Base-by-base conservation (phyloP, 495 filamentous ascomycete genomes). In the Oleoguttula mirabilis region DNA sequence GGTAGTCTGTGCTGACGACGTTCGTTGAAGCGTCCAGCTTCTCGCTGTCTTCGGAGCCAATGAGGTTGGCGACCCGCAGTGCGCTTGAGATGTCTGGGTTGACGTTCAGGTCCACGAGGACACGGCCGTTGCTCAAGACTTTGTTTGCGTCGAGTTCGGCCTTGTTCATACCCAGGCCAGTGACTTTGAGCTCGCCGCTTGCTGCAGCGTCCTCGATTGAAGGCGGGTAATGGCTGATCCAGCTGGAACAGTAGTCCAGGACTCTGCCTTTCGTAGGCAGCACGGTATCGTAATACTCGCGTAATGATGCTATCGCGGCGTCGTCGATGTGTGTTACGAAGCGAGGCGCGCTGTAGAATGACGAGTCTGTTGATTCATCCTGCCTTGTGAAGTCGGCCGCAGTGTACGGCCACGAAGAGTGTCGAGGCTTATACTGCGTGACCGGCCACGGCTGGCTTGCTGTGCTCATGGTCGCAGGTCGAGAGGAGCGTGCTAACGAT, bases 271-370 rank as follows among this genome's bases (percentile, higher is more conserved):
- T 38, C 5, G 32, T 22, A 7, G 64, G 63, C 2, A 67, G 46
- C 0, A 20, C 43, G 0, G 14, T 10, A 10, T 35, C 41, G 41
- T 68, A 69, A 49, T 71, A 71, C 7, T 41, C 23, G 15, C 55
- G 41, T 1, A 69, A 45, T 0, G 52, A 39, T 3, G 36, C 16
- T 36, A 69, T 68, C 10, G 66, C 66, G 20, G 56, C 52, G 38
- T 66, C 62, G 39, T 69, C 66, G 52, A 69, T 68, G 39, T 71
- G 66, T 8, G 63, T 66, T 4, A 70, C 66, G 52, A 66, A 63
- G 21, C 63, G 60, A 4, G 64, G 64, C 0, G 55, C 21, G 34
- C 55, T 44, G 54, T 68, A 70, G 61, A 66, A 70, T 19, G 39
- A 22, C 0, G 45, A 23, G 40, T 69, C 67, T 2, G 51, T 7